Conservation (phyloP, 139 green algal species). For the Chlamydomonas eustigma region DNA sequence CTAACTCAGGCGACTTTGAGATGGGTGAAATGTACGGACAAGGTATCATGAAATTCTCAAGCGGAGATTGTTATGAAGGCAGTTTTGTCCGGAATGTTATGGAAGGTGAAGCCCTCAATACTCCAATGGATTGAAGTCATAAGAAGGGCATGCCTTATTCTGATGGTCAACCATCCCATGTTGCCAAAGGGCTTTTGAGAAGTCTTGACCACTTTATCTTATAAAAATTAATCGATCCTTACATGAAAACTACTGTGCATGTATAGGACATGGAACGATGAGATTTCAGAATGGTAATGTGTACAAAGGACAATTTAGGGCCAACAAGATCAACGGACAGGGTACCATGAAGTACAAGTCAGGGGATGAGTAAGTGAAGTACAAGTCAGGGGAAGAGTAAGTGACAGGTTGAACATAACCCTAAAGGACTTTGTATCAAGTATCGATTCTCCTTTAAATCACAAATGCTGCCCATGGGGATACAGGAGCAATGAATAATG, state of each 20-base stretch:
- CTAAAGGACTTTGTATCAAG: too few relatives aligned
- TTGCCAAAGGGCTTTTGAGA: background rate
- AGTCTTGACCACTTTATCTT: background rate
- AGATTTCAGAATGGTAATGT: background rate
- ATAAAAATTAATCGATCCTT: background rate
- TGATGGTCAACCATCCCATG: too few relatives aligned
- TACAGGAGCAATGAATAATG: too few relatives aligned
- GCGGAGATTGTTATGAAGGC: slow-evolving; percentile 30
- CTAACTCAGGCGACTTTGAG: slow-evolving; percentile 28
- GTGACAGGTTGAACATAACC: too few relatives aligned
- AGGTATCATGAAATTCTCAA: slow-evolving; percentile 22
- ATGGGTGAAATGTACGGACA: slow-evolving; percentile 40
- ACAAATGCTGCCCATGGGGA: too few relatives aligned
- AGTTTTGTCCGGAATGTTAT: slow-evolving; percentile 24
- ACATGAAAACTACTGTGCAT: background rate
- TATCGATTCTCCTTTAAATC: too few relatives aligned
- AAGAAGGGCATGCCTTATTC: too few relatives aligned
- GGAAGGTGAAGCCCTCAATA: slow-evolving; percentile 3
- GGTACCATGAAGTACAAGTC: background rate
- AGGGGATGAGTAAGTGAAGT: background rate
- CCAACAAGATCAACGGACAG: background rate
- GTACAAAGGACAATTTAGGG: background rate
- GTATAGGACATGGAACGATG: background rate
- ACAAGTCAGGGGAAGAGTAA: background rate
- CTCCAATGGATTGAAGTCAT: too few relatives aligned